Evolutionary conservation across 208 protist species (phyloP).

Genomic region (Novymonas esmeraldas): DNA sequence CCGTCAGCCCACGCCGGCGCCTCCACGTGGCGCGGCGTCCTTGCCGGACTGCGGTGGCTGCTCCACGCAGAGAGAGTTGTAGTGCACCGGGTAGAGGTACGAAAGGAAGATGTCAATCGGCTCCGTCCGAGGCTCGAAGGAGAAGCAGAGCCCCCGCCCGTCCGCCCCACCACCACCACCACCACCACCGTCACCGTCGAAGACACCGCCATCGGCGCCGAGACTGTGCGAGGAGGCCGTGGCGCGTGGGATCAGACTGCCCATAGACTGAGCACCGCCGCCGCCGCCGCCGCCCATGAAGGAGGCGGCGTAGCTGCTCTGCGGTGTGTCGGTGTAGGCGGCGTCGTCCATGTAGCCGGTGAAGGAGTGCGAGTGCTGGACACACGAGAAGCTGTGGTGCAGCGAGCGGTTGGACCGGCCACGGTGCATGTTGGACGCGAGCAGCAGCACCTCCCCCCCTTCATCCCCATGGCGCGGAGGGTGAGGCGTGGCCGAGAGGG

Average conservation of each 20-base stretch:
- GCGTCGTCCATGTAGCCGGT: slow-evolving; percentile 4
- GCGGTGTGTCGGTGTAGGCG: slow-evolving; percentile 7
- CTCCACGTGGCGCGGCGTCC: not conserved
- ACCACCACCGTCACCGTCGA: not conserved
- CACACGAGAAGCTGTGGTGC: slow-evolving; percentile 21
- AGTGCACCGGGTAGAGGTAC: slow-evolving; percentile 89
- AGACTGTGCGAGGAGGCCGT: not conserved
- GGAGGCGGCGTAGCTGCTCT: slow-evolving; percentile 1
- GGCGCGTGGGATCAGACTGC: slow-evolving; percentile 8
- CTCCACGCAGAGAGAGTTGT: slow-evolving; percentile 70
- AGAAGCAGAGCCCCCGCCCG: slow-evolving; percentile 22
- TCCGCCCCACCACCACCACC: not conserved
- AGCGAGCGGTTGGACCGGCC: not conserved
- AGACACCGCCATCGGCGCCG: not conserved
- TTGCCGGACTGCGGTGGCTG: slow-evolving; percentile 1
- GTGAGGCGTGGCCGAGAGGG: not conserved
- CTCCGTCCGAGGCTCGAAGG: slow-evolving; percentile 70
- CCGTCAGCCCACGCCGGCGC: not conserved
- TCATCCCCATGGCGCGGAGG: slow-evolving; percentile 4
- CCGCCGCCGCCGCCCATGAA: slow-evolving; percentile 3
- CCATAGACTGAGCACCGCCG: slow-evolving; percentile 2
- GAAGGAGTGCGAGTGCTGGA: slow-evolving; percentile 13
- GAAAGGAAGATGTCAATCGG: slow-evolving; percentile 89
- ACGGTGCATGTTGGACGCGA: slow-evolving; percentile 17
- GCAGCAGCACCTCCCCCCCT: slow-evolving; percentile 21